Percentiles rank a stretch among this genome's conserved stretches.
Conservation (phyloP, 1,139 yeast species). For the Blastobotrys elegans region DNA sequence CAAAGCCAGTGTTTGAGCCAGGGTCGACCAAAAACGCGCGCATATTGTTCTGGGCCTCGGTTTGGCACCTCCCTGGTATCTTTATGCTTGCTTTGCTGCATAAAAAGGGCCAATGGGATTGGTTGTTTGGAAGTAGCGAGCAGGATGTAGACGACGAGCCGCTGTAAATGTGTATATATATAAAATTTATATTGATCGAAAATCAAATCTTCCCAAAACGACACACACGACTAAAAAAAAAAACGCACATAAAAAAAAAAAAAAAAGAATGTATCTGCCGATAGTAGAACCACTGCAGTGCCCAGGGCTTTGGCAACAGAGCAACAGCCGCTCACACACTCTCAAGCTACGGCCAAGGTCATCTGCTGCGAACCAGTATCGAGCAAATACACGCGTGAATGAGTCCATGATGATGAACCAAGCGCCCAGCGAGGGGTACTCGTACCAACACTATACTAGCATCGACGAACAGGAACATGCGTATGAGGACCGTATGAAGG, state of each 20-base stretch:
- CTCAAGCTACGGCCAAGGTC: conserved; percentile 5
- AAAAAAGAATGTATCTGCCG: conserved; percentile 8
- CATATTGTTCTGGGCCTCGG: conserved; percentile 89
- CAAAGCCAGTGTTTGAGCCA: conserved; percentile 20
- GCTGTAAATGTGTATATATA: not conserved
- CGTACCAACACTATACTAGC: too few species aligned
- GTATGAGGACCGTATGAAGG: conserved; percentile 16
- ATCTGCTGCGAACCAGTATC: not conserved
- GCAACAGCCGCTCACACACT: conserved; percentile 2
- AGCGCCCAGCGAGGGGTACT: too few species aligned
- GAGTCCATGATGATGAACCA: too few species aligned
- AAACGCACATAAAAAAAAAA: not conserved
- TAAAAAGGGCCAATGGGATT: conserved; percentile 93
- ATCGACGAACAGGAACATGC: conserved; percentile 13
- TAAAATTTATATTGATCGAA: too few species aligned
- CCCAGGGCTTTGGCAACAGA: conserved; percentile 6
- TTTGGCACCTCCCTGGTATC: conserved; percentile 89
- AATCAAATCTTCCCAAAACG: not conserved
- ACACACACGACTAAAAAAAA: not conserved
- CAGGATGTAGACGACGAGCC: conserved; percentile 8
- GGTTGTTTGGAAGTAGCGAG: conserved; percentile 38
- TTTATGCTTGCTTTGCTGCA: conserved; percentile 89
- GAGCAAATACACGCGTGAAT: too few species aligned
- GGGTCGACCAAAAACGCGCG: conserved; percentile 47
- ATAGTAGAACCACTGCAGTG: conserved; percentile 7